Base-by-base conservation (phyloP, 106 monocot genomes). In the Triglochin maritima region DNA sequence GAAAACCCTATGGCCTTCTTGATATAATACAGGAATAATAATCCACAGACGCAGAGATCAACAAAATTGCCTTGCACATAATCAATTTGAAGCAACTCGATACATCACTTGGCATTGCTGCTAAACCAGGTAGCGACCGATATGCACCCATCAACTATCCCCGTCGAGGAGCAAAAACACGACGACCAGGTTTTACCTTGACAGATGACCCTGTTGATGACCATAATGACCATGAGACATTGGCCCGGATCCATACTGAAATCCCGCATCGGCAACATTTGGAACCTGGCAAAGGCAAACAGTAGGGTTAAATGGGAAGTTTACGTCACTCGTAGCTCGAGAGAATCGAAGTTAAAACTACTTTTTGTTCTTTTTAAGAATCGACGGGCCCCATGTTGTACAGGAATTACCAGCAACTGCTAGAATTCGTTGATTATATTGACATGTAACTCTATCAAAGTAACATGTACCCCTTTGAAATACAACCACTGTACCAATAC, bases 171-270 rank as follows among this genome's bases (percentile, higher is more conserved):
- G 29, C 29, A 29, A 29, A 29, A 29, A 29, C 29, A 29, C 29
- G 29, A 29, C 29, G 29, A 29, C 1, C 29, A 29, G 29, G 29
- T 48, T 63, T 54, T 43, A 85, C 82, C 53, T 54, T 41, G 67
- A 14, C 4, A 64, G 48, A 64, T 48, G 64, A 7, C 46, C 49
- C n/a, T 8, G 14, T 49, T 64, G 64, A 47, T 48, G 16, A 48
- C 49, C 64, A 64, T 64, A 48, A 3, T 64, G 64, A 49, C 47
- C 64, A 16, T 64, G 64, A 0, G 64, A 48, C 14, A 16, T 49
- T 15, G 64, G 13, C 44, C 62, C 62, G 46, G 62, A 15, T 14
- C 48, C 64, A 64, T 64, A 64, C 17, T 64, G 64, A 14, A 9
- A 15, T 17, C 14, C 17, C 7, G 14, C 15, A 49, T 47, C 15